phyloP scores from a whole-genome alignment of 805 yeast genomes.

The Cyberlindnera lachancei region DNA sequence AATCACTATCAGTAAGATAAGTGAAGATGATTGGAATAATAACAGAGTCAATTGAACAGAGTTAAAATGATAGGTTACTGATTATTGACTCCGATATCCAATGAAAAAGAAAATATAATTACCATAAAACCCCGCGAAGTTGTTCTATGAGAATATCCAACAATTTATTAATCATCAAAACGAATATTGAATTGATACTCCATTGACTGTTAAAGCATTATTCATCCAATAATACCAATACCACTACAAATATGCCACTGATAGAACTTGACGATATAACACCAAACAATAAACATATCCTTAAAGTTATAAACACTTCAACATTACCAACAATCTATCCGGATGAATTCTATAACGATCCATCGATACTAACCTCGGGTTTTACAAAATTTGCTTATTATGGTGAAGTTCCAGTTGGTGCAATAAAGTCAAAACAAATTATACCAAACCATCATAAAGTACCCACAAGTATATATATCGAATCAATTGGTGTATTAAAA shows the following conservation, averaged over 20 bases:
- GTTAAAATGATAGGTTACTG: too few relatives aligned
- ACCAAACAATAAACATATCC: constrained; percentile 48
- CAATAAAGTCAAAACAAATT: constrained; percentile 48
- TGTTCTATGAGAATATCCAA: too few relatives aligned
- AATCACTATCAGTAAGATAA: too few relatives aligned
- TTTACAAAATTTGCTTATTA: constrained; percentile 53
- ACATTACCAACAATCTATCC: constrained; percentile 46
- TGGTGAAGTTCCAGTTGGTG: constrained; percentile 78
- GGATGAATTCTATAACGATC: constrained; percentile 45
- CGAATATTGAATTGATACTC: too few relatives aligned
- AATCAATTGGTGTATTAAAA: constrained; percentile 58
- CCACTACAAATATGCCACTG: constrained; percentile 12
- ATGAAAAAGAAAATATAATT: too few relatives aligned
- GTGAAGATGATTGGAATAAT: too few relatives aligned
- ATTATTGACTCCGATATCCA: too few relatives aligned
- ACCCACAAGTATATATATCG: constrained; percentile 55
- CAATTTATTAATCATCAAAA: too few relatives aligned
- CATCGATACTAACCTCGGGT: constrained; percentile 41
- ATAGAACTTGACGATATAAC: constrained; percentile 54
- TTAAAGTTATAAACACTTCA: constrained; percentile 47
- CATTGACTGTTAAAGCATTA: too few relatives aligned
- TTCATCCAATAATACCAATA: too few relatives aligned
- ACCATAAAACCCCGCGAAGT: too few relatives aligned
- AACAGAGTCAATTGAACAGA: too few relatives aligned
- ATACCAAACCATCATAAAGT: constrained; percentile 35